Base-by-base conservation (phyloP, 805 yeast genomes). In the Brettanomyces bruxellensis region DNA sequence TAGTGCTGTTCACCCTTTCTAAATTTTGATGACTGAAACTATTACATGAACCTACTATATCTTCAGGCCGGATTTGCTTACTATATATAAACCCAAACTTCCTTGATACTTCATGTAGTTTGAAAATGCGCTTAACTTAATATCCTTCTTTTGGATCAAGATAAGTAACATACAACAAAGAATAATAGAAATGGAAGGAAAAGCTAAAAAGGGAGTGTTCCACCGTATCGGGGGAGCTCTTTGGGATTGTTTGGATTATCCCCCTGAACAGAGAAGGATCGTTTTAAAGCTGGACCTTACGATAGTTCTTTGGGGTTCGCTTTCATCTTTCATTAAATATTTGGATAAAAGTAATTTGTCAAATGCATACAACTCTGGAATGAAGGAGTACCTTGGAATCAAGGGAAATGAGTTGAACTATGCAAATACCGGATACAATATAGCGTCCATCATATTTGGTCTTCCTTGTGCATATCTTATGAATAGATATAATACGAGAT, bases 281-380 rank as follows among this genome's bases (percentile, higher is more conserved):
- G 55, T 79, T 13, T 59, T 68, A 50, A 81, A 81, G 57, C 58
- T 81, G 34, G 88, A 82, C 54, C 49, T 77, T 11, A 56, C 78
- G 34, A 62, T 83, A 43, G 69, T 79, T 12, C 66, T 72, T 41
- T 77, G 76, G 51, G 70, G 82, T 0, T 73, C 79, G 58, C 60
- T 79, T 47, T 79, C 78, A 1, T 81, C 81, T 59, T 83, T 85
- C 84, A 76, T 82, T 46, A 82, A 81, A 57, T 77, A 34, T 24
- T 14, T 43, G 13, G 89, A 83, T 59, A 74, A 73, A 49, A 70
- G 76, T 40, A 83, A 82, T 59, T 65, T 78, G 47, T 73, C 72
- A 49, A 79, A 81, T 55, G 88, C 88, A 1, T 83, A 81, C 54
- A 80, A 78, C 38, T 73, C 81, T 14, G 83, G 86, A 22, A 70